phyloP scores from a whole-genome alignment of 148 eudicot genomes.

The Fallopia convolvulus region DNA sequence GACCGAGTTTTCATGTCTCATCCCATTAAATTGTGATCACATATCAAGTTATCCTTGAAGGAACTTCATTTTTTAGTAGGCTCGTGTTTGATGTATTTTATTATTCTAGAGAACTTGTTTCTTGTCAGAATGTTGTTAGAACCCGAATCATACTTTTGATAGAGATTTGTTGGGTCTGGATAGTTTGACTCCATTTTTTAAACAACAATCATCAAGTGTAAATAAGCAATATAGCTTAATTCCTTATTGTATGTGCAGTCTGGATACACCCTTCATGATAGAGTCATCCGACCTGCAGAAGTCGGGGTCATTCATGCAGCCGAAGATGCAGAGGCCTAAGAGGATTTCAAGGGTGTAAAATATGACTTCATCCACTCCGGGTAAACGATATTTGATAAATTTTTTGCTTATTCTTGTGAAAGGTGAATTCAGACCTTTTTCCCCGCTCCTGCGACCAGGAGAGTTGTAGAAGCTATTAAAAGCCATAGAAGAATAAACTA shows the following conservation, averaged over 20 bases:
- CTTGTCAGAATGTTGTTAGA: too few relatives aligned
- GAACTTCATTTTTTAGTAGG: too few relatives aligned
- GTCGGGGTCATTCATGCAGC: conserved; percentile 73
- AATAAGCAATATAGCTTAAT: background rate
- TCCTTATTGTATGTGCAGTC: conserved; percentile 33
- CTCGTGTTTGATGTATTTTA: too few relatives aligned
- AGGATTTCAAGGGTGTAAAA: conserved; percentile 16
- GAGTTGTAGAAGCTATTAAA: conserved; percentile 2
- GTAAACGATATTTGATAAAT: too few relatives aligned
- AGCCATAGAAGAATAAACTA: background rate
- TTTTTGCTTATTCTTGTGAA: conserved; percentile 6
- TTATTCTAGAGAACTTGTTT: too few relatives aligned
- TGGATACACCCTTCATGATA: conserved; percentile 71
- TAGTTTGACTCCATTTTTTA: too few relatives aligned
- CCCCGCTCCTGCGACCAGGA: too few relatives aligned
- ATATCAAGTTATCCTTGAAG: too few relatives aligned
- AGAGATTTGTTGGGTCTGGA: background rate
- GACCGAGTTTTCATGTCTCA: too few relatives aligned
- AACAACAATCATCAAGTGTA: background rate
- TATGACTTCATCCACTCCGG: background rate
- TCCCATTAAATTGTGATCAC: too few relatives aligned
- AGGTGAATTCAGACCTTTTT: background rate
- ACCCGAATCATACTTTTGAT: too few relatives aligned
- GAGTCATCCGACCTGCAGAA: conserved; percentile 91
- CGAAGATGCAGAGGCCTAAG: conserved; percentile 28